Evolutionary conservation across 768 basidiomycete genomes (phyloP), one percentile per base, ranked within the genome.

Genomic region (Tricholoma bakamatsutake): DNA sequence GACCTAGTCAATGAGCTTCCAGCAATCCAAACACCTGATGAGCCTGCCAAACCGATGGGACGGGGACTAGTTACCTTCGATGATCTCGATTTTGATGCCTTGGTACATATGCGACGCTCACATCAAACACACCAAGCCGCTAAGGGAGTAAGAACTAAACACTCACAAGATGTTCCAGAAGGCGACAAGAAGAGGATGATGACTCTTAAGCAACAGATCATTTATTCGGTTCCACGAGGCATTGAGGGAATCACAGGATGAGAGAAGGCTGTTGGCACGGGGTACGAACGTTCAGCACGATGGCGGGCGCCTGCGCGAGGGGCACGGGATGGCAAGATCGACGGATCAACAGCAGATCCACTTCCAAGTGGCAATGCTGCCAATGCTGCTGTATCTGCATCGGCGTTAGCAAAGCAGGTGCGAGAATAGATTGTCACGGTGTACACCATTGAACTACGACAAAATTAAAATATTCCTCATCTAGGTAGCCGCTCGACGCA

Each of bases 201-300:
- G 11, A 21, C 15, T 7, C 28, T 52, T 0, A 30, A 39, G 5
- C 4, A 51, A 28, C 50, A 63, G n/a, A 6, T 61, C 12, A 57
- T 60, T n/a, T 35, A 48, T 39, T 1, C 47, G 31, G 1, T 53
- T 63, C 50, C 57, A 63, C 11, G 35, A 54, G 12, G 45, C 50
- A 1, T 28, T 63, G 24, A 61, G 57, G 21, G 57, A 54, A 12
- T 40, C 39, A 4, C 52, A 60, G 40, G 55, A 56, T 17, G n/a
- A n/a, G 52, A 56, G 8, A 15, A 39, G 12, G 58, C 55, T 3
- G 12, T 55, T n/a, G 40, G 27, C 2, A 35, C 39, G 1, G 50
- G 50, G 28, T 17, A 37, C 4, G 40, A 57, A 27, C 15, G 50
- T 34, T 31, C 34, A 33, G 50, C 17, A 9, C 24, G n/a, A 47